Base-by-base conservation (phyloP, 1,284 basidiomycete genomes). In the Rhodotorula mucilaginosa region DNA sequence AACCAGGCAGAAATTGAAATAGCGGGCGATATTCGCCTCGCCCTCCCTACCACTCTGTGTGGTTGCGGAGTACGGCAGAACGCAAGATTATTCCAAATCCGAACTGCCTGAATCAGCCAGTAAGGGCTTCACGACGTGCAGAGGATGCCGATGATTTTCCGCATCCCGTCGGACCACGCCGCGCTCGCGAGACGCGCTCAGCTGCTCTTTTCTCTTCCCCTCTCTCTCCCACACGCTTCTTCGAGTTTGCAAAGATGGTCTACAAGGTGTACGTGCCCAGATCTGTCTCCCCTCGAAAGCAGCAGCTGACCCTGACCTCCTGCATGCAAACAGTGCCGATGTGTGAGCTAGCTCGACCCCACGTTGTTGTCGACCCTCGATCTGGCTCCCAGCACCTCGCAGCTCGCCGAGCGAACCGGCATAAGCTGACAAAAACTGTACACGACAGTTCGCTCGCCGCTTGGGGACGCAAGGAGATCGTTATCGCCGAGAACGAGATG, bases 401-500 rank as follows among this genome's bases (percentile, higher is more conserved):
- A 44, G 39, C 39, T 44, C 39, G 39, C 12, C 39, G 12, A 44
- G 39, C 10, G 39, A 12, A 1, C 10, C 10, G 39, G 39, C 39
- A 44, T 44, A 44, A 10, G 16, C 18, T 15, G 23, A 29, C 21
- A 18, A n/a, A 18, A n/a, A 3, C 1, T 1, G 3, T 47, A 5
- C 52, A 23, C 13, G 21, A 26, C 71, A 73, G 69, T 54, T 75
- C 73, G 18, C 78, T 79, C 67, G 78, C 78, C 68, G 78, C 78
- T 16, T 79, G 77, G 78, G 78, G 78, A 58, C 78, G 78, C 70
- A 79, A 79, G 75, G 78, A 79, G 68, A 78, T 79, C 60, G 65
- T 73, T 29, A 67, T 79, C 70, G 78, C 78, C 59, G 78, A 79
- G 75, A 73, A 77, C 70, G 78, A 79, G 75, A 78, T 79, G 76